phyloP scores from a whole-genome alignment of 768 basidiomycete genomes.

The Rhizopogon sp. region DNA sequence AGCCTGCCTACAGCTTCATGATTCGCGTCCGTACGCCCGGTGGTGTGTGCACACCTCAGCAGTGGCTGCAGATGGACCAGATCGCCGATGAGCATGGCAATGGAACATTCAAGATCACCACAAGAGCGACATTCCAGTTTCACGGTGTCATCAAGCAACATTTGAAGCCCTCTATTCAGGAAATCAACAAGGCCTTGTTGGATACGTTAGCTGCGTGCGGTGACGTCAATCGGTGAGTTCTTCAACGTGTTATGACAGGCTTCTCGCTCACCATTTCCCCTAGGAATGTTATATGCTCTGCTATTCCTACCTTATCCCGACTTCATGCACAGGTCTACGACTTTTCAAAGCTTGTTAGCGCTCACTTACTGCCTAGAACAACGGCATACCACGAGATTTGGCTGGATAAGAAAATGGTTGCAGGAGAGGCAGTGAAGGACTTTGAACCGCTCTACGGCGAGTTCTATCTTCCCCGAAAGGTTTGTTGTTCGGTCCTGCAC shows the following conservation, averaged over 20 bases:
- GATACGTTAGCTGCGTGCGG: constrained; percentile 98
- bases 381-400: constrained; percentile 98
- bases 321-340: constrained; percentile 80
- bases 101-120: constrained; percentile 95
- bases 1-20: constrained; percentile 98
- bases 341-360: constrained; percentile 80
- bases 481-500: constrained; percentile 26
- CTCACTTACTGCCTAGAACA: constrained; percentile 83
- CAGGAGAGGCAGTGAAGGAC: constrained; percentile 90
- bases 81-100: constrained; percentile 95
- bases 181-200: constrained; percentile 83
- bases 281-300: constrained; percentile 88
- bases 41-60: constrained; percentile 85
- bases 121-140: constrained; percentile 98
- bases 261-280: constrained; percentile 4
- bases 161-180: constrained; percentile 93
- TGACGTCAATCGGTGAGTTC: constrained; percentile 83
- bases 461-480: constrained; percentile 95
- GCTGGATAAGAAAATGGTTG: constrained; percentile 96
- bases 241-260: background rate
- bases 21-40: constrained; percentile 96
- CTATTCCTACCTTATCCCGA: constrained; percentile 85
- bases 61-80: constrained; percentile 95
- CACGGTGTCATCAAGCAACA: constrained; percentile 98
- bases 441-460: constrained; percentile 97